Base-by-base conservation (phyloP, 352 stramenopile genomes). In the Phytophthora foliorum region DNA sequence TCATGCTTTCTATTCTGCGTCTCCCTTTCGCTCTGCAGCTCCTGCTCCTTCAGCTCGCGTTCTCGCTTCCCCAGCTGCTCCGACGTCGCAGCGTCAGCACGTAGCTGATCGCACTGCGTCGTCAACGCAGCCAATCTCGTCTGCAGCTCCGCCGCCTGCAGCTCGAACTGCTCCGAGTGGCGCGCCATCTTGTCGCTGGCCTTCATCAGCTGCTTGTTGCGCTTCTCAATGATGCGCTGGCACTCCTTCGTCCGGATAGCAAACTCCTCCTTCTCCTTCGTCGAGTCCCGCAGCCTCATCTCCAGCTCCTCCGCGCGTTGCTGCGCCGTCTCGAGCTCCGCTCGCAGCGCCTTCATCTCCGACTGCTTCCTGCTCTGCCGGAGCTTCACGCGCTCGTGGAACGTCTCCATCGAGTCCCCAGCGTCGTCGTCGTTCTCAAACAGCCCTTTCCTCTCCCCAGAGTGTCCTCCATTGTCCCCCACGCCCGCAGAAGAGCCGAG, bases 181-280 rank as follows among this genome's bases (percentile, higher is more conserved):
- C 84, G 70, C 29, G 81, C 80, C 41, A 93, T 78, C 51, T 79
- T 82, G 25, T 95, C 88, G 38, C 86, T 95, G 8, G 84, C 86
- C 63, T 95, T 95, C 59, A 93, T 89, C 13, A 95, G 60, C 52
- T 95, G 88, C 57, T 91, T 91, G 74, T 92, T 95, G 66, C 88
- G 86, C 74, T 95, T 95, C 62, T 95, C 88, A 46, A 95, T 90
- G 38, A 93, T 89, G 6, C 83, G 77, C 48, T 94, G 85, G 57
- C 87, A 94, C 49, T 94, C 87, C 41, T 90, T 86, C 58, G 86
- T 89, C 51, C 87, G 82, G 62, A 93, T 94, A 34, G 70, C 74
- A 39, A 53, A 82, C 64, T 92, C 86, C 8, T 85, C 75, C 51
- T 90, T 92, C 52, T 87, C 79, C 42, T 77, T 81, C n/a, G 57